Evolutionary conservation across 306 rosid genomes (phyloP).

Genomic region (barrel medic (Medicago truncatula)): DNA sequence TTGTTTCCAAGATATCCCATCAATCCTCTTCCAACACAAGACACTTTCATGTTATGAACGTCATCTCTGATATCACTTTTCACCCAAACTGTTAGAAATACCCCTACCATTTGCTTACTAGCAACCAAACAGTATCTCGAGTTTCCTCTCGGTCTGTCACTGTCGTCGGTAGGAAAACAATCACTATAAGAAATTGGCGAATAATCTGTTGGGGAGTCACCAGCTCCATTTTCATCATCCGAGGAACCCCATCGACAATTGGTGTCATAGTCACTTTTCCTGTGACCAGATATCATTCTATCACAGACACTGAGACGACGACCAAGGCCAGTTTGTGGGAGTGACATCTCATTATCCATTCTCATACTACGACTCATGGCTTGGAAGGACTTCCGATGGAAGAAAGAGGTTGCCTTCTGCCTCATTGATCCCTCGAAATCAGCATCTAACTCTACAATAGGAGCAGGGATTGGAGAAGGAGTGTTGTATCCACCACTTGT

Average conservation of each 20-base stretch:
- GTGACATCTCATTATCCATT: conserved; percentile 76
- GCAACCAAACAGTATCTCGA: conserved; percentile 91
- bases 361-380: conserved; percentile 97
- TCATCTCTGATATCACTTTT: conserved; percentile 77
- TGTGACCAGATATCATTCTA: conserved; percentile 70
- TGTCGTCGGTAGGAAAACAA: conserved; percentile 70
- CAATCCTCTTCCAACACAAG: conserved; percentile 97
- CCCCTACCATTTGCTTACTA: conserved; percentile 99
- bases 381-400: conserved; percentile 90
- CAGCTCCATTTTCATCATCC: conserved; percentile 70
- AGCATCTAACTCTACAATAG: conserved; percentile 79
- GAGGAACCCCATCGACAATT: conserved; percentile 82
- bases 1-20: conserved; percentile 99
- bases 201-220: conserved; percentile 76
- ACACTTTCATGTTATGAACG: conserved; percentile 84
- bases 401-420: conserved; percentile 82
- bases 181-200: conserved; percentile 69
- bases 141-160: conserved; percentile 69
- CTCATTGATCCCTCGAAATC: conserved; percentile 90
- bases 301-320: conserved; percentile 88
- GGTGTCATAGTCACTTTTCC: conserved; percentile 82
- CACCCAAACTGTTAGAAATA: conserved; percentile 91
- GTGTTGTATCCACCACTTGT: conserved; percentile 73
- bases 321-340: conserved; percentile 72
- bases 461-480: conserved; percentile 87